phyloP scores from a whole-genome alignment of 2,329 filamentous ascomycete species.

The Aspergillus costaricaensis region DNA sequence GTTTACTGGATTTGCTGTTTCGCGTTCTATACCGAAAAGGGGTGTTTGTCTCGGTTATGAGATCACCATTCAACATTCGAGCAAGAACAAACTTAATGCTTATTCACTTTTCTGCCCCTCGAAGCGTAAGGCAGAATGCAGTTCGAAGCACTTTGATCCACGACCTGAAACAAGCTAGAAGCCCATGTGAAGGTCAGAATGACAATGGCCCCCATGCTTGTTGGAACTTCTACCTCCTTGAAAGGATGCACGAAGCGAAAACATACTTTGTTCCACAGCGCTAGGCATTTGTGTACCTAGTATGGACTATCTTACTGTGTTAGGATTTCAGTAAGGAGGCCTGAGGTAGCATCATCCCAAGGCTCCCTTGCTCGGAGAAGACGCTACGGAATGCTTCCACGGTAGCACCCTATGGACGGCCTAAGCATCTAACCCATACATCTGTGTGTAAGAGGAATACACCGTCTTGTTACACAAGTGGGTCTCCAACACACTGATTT shows the following conservation, averaged over 20 bases:
- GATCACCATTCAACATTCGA: neutral
- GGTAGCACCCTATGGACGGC: neutral
- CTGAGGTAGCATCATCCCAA: neutral
- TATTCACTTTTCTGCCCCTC: neutral
- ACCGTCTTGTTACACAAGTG: neutral
- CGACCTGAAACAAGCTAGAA: constrained; percentile 16
- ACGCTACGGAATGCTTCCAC: neutral
- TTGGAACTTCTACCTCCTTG: neutral
- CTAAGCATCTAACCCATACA: neutral
- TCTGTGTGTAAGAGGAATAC: neutral
- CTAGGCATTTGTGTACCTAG: neutral
- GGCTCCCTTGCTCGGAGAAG: neutral
- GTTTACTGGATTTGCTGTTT: neutral
- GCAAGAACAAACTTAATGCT: neutral
- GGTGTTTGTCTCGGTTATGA: neutral
- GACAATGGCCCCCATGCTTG: neutral
- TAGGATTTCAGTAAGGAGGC: neutral
- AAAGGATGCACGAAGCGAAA: neutral
- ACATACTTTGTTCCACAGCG: constrained; percentile 4
- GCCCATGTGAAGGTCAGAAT: neutral
- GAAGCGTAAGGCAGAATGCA: constrained; percentile 1
- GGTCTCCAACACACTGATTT: neutral
- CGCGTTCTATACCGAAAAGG: neutral
- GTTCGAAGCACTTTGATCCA: constrained; percentile 8
- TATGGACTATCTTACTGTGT: neutral